phyloP scores from a whole-genome alignment of 371 early-diverging fungal genomes.

The Syncephalastrum racemosum region DNA sequence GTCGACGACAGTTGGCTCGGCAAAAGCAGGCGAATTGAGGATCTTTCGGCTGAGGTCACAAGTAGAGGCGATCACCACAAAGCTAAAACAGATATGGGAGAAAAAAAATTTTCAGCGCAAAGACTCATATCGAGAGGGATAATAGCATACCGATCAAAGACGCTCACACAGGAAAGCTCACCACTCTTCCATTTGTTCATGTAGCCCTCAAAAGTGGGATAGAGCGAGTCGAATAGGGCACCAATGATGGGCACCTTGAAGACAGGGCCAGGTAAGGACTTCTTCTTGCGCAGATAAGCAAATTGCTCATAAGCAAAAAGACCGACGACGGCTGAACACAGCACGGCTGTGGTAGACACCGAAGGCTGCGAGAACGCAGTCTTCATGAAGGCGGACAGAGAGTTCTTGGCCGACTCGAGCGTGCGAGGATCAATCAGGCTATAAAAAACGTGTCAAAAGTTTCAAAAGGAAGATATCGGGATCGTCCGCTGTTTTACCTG shows the following conservation, averaged over 20 bases:
- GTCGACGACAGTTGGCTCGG: slow-evolving; percentile 48
- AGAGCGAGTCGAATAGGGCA: slow-evolving; percentile 53
- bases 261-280: slow-evolving; percentile 48
- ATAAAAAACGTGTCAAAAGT: slow-evolving; percentile 1
- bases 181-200: slow-evolving; percentile 59
- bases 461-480: background rate
- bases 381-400: slow-evolving; percentile 38
- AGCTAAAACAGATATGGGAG: slow-evolving; percentile 22
- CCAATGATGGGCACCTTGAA: slow-evolving; percentile 54
- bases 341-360: slow-evolving; percentile 38
- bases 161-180: slow-evolving; percentile 52
- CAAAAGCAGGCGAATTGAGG: slow-evolving; percentile 45
- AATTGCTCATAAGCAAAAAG: slow-evolving; percentile 54
- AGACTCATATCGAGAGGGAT: background rate
- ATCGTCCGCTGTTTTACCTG: background rate
- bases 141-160: slow-evolving; percentile 48
- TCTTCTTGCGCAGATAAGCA: slow-evolving; percentile 49
- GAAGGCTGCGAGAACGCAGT: slow-evolving; percentile 29
- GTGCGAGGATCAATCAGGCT: slow-evolving; percentile 48
- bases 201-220: slow-evolving; percentile 57
- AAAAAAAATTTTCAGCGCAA: slow-evolving; percentile 2
- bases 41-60: slow-evolving; percentile 54
- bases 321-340: slow-evolving; percentile 46
- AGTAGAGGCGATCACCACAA: slow-evolving; percentile 54
- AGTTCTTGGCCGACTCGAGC: slow-evolving; percentile 44